phyloP scores from a whole-genome alignment of 306 rosid genomes.

The Herpetospermum pedunculosum region DNA sequence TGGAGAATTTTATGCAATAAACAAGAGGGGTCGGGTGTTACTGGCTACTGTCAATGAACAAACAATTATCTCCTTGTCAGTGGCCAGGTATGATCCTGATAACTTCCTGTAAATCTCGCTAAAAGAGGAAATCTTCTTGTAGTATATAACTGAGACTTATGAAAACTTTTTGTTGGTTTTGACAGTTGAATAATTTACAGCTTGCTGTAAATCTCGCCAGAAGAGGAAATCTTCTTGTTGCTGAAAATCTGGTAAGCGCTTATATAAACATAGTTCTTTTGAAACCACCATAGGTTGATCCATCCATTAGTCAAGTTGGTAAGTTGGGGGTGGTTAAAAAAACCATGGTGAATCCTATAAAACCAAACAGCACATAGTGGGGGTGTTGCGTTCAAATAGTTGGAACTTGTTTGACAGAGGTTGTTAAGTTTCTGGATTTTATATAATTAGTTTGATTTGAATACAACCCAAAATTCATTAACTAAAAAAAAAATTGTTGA shows the following conservation, averaged over 20 bases:
- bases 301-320: not conserved
- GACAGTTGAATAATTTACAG: constrained; percentile 90
- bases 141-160: not conserved
- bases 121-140: constrained; percentile 58
- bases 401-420: no score
- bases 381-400: no score
- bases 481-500: no score
- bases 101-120: constrained; percentile 45
- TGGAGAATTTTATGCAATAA: constrained; percentile 91
- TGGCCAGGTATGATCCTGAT: constrained; percentile 63
- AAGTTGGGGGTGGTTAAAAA: no score
- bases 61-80: constrained; percentile 88
- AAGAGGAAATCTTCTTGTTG: constrained; percentile 99
- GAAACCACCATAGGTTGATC: not conserved
- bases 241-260: constrained; percentile 77
- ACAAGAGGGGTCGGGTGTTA: constrained; percentile 95
- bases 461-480: no score
- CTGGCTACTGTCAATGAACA: constrained; percentile 96
- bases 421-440: no score
- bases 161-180: not conserved
- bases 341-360: no score
- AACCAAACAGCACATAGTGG: no score
- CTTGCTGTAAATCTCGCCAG: constrained; percentile 97
- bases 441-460: no score
- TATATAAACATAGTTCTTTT: not conserved